These are phyloP conservation scores for Solanum lycopersicoides DNA, from an alignment of 257 asterid genomes.

Conservation along the genomic window DNA sequence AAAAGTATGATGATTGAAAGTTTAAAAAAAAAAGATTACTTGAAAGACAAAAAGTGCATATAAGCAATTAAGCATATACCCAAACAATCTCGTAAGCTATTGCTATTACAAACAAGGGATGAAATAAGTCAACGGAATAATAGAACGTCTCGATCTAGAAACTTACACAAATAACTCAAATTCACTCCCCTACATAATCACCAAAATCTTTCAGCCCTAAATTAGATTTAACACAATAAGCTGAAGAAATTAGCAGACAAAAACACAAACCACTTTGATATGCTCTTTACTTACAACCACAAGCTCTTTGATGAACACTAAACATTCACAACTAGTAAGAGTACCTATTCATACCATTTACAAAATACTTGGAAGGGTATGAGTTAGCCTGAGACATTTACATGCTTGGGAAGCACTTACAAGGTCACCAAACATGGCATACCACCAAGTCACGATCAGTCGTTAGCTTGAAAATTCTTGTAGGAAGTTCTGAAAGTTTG, in stretches of 20 bases:
- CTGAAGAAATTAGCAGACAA: not conserved
- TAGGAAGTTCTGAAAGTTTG: not conserved
- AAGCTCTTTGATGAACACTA: not conserved
- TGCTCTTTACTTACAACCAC: not conserved
- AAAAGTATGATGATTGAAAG: too few species aligned
- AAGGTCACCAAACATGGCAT: conserved; percentile 6
- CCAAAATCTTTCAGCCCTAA: not conserved
- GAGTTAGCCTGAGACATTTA: conserved; percentile 5
- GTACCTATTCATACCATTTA: not conserved
- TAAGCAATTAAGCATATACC: too few species aligned
- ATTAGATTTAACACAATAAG: not conserved
- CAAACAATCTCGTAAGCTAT: not conserved
- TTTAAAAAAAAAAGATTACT: too few species aligned
- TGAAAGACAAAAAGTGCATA: not conserved
- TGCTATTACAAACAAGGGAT: not conserved
- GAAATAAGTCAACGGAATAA: not conserved
- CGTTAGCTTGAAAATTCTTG: not conserved
- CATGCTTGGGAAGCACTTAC: conserved; percentile 4
- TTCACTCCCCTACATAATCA: not conserved
- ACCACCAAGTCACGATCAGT: not conserved
- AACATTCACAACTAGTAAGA: not conserved
- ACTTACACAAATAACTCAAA: not conserved
- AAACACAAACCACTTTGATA: not conserved
- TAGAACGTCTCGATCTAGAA: not conserved
- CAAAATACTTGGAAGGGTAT: conserved; percentile 1